A percentile compares a stretch with the other conserved stretches of the same genome.
Conservation (phyloP, 345 rosid genomes). For the Populus deltoides region DNA sequence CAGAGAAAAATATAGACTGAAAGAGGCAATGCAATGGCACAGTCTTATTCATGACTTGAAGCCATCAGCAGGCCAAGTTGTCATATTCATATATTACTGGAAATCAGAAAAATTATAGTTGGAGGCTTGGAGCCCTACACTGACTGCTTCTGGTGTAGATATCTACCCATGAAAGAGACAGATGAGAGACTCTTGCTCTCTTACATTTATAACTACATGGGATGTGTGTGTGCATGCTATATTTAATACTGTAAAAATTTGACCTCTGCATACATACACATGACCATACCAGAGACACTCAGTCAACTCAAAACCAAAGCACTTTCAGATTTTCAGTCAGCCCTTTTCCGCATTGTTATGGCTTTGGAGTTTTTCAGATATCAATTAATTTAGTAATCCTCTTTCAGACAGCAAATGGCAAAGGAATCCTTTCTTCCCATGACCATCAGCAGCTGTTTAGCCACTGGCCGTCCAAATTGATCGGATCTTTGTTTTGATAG, state of each 20-base stretch:
- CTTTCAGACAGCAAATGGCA: constrained; percentile 2
- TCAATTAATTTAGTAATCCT: not conserved
- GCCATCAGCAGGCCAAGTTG: constrained; percentile 7
- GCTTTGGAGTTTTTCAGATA: not conserved
- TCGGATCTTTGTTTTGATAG: not conserved
- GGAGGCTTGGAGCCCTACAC: constrained; percentile 1
- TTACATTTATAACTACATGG: not conserved
- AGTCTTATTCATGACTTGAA: not conserved
- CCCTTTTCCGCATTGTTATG: not conserved
- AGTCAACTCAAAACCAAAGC: not conserved
- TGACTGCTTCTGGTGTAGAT: not conserved
- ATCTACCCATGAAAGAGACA: not conserved
- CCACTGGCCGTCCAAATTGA: not conserved
- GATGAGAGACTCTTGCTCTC: not conserved
- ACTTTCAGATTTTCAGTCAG: not conserved
- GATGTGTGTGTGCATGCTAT: too few relatives aligned
- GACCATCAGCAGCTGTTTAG: not conserved
- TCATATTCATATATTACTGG: not conserved
- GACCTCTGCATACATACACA: not conserved
- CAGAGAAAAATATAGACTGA: not conserved
- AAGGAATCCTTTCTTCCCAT: not conserved
- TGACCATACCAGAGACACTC: not conserved
- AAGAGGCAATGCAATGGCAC: not conserved
- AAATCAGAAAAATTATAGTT: constrained; percentile 1
- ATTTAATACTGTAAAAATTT: not conserved